Percentiles rank a stretch among this genome's conserved stretches.
Evolutionary conservation across 2,329 filamentous ascomycete species (phyloP).

Genomic region (Dryadomyces sulphureus): DNA sequence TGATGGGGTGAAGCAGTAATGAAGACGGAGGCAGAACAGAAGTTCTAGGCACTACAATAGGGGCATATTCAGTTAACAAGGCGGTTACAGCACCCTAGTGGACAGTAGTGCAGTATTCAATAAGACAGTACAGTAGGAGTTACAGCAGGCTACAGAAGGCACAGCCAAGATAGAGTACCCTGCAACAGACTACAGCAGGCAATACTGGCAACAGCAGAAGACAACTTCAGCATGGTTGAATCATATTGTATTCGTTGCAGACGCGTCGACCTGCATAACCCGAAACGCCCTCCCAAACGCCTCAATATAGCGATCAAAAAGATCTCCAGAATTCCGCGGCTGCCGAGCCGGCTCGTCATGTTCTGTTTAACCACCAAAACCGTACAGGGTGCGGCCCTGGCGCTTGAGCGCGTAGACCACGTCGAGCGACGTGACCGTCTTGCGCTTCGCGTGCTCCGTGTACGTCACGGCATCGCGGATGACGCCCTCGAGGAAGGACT

Average conservation of each 20-base stretch:
- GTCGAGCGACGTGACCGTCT: conserved; percentile 59
- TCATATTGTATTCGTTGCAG: conserved; percentile 5
- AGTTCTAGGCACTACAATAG: too few species aligned
- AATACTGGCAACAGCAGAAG: background rate
- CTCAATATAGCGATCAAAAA: conserved; percentile 2
- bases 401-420: conserved; percentile 55
- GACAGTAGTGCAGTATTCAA: too few species aligned
- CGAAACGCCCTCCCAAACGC: conserved; percentile 1
- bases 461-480: conserved; percentile 67
- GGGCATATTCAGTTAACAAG: too few species aligned
- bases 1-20: conserved; percentile 22
- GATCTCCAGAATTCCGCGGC: background rate
- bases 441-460: conserved; percentile 69
- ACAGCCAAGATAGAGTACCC: too few species aligned
- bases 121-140: too few species aligned
- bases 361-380: conserved; percentile 64
- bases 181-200: background rate
- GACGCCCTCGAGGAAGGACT: conserved; percentile 64
- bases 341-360: background rate
- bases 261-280: background rate
- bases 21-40: background rate
- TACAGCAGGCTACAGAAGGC: too few species aligned
- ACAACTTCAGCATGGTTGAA: background rate
- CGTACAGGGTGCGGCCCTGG: conserved; percentile 67
- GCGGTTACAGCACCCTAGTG: too few species aligned